Evolutionary conservation across 331 rosid genomes (phyloP).

Genomic region (Cydonia oblonga): DNA sequence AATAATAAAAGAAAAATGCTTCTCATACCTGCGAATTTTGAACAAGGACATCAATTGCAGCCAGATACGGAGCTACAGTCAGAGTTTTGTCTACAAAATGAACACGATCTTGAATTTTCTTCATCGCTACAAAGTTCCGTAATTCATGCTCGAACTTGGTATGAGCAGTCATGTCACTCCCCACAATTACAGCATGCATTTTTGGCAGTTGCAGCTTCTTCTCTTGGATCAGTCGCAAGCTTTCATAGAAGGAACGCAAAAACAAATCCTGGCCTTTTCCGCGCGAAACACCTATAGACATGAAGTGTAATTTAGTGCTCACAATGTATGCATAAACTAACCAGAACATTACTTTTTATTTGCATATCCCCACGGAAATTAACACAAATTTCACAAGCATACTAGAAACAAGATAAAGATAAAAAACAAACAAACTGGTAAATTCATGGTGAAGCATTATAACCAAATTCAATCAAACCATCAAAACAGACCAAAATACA

Average conservation of each 20-base stretch:
- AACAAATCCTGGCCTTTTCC: slow-evolving; percentile 35
- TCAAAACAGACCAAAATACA: neutral
- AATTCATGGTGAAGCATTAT: neutral
- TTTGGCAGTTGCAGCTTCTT: slow-evolving; percentile 29
- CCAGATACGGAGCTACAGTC: slow-evolving; percentile 31
- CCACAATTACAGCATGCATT: slow-evolving; percentile 26
- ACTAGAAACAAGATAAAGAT: too few species aligned
- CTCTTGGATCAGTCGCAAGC: slow-evolving; percentile 18
- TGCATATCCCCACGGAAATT: neutral
- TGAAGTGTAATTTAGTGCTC: neutral
- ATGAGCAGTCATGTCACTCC: slow-evolving; percentile 28
- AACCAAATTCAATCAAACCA: neutral
- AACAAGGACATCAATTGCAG: slow-evolving; percentile 28
- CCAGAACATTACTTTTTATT: neutral
- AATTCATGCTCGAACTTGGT: slow-evolving; percentile 23
- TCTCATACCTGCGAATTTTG: slow-evolving; percentile 26
- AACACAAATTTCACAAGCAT: neutral
- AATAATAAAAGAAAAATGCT: too few species aligned
- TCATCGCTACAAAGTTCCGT: slow-evolving; percentile 19
- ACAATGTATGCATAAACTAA: neutral
- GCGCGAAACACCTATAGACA: slow-evolving; percentile 24
- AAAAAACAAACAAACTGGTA: neutral
- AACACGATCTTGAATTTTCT: slow-evolving; percentile 24
- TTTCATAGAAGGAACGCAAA: slow-evolving; percentile 22
- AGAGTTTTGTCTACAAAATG: slow-evolving; percentile 28